Evolutionary conservation across 352 stramenopile species (phyloP), one percentile per base, ranked within the genome.

Genomic region (Aphanomyces cochlioides): DNA sequence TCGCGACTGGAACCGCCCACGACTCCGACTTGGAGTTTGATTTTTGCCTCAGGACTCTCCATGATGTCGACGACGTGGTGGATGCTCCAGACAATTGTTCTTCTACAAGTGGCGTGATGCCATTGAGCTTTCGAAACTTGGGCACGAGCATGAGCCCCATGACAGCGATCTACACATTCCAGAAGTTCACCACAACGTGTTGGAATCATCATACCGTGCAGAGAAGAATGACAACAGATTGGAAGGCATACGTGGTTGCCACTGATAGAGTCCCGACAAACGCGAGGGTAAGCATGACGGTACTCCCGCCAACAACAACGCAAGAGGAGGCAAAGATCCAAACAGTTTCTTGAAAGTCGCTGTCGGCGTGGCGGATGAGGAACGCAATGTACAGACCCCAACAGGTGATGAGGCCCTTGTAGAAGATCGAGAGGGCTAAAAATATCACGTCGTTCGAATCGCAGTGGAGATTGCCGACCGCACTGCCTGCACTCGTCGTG

Each of bases 301-400:
- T 45, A 2, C 53, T 41, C 19, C 63, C 68, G 0, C 75, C 48
- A 2, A 90, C 71, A 36, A 91, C 84, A 6, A 89, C 72, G 0
- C 81, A 4, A 0, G 78, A 75, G 0, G 82, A 84, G 0, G 66
- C 74, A 58, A 88, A 84, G 47, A 85, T 89, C 83, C 83, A 89
- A 65, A 84, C 76, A 4, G 81, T 79, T 41, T 90, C 81, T 48
- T 90, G 83, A 61, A 89, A 89, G 66, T 89, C 81, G 0, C 76
- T 67, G 36, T 79, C 85, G 19, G 86, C 82, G 21, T 85, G 78
- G 15, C 79, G 80, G 63, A 87, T 89, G 2, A 87, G 43, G 58
- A 87, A 87, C 40, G 78, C 84, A 8, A 86, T 34, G 56, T 82
- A 87, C 8, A 87, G 66, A 0, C 77, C 79, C 10, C 74, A 1